These are phyloP conservation scores for Sporothrix brasiliensis DNA, from an alignment of 2,329 filamentous ascomycete species.

Conservation along the genomic window DNA sequence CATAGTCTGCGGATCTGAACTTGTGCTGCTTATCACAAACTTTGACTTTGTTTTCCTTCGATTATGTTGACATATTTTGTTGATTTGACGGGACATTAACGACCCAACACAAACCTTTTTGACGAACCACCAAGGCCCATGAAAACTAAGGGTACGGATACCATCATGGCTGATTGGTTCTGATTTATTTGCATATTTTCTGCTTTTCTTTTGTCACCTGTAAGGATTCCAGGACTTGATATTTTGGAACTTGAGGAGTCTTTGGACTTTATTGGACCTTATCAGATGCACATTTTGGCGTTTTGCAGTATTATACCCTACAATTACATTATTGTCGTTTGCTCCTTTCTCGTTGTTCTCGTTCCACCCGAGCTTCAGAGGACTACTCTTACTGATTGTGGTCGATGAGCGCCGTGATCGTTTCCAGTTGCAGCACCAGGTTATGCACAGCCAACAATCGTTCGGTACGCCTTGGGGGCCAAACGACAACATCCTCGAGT, in stretches of 20 bases:
- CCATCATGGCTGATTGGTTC: too few relatives aligned
- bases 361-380: neutral
- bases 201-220: neutral
- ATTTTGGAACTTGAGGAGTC: neutral
- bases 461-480: neutral
- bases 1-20: too few relatives aligned
- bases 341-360: neutral
- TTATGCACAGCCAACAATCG: too few relatives aligned
- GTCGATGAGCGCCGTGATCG: too few relatives aligned
- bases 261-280: neutral
- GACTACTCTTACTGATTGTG: too few relatives aligned
- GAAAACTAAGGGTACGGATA: too few relatives aligned
- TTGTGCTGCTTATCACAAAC: too few relatives aligned
- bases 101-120: too few relatives aligned
- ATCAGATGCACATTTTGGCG: neutral
- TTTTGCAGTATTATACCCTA: neutral
- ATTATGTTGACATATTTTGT: too few relatives aligned
- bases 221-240: neutral
- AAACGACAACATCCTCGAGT: too few relatives aligned
- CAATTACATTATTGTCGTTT: neutral
- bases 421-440: neutral
- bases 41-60: neutral
- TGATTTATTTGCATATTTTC: neutral
- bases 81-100: too few relatives aligned
- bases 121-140: too few relatives aligned